Base-by-base conservation (phyloP, 768 basidiomycete genomes). In the Suillus variegatus region DNA sequence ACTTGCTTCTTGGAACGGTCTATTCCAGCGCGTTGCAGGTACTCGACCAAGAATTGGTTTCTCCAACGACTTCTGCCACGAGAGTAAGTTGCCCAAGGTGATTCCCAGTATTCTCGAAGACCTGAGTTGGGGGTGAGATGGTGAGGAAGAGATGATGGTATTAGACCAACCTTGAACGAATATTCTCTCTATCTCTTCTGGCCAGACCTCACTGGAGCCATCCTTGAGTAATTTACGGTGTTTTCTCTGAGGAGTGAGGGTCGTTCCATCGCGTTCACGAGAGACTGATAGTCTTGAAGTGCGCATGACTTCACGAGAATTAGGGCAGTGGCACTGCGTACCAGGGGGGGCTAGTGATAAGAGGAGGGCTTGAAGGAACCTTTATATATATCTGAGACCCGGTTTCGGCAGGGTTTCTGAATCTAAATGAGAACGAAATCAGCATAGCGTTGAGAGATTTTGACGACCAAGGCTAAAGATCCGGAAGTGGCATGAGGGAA, bases 171-270 rank as follows among this genome's bases (percentile, higher is more conserved):
- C 92, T 78, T 90, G 82, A 14, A 93, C 90, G 76, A 94, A 94
- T 70, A 90, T 76, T 73, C 85, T 83, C 75, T 94, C 92, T 71
- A 93, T 84, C 63, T 80, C 77, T 75, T 93, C 90, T 60, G 92
- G 92, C 92, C 92, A 94, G 61, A 94, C 92, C 70, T 93, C 92
- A 72, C 78, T 80, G 46, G 84, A 82, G 72, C 92, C 92, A 69
- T 93, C 91, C 75, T 92, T 93, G 77, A 94, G 82, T 67, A 93
- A 88, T 76, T 93, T 94, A 71, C 90, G 83, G 78, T 93, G 92
- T 69, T 93, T 93, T 64, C 92, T 84, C 74, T 90, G 88, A 22
- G 92, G 91, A 1, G 90, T 93, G 66, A 76, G 76, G 47, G 71
- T 73, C 57, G 71, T 76, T 10, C 56, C 0, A 25, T 76, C 75